These are phyloP conservation scores for Aschersonia sp. DNA, from an alignment of 2,329 filamentous ascomycete genomes.

Conservation along the genomic window DNA sequence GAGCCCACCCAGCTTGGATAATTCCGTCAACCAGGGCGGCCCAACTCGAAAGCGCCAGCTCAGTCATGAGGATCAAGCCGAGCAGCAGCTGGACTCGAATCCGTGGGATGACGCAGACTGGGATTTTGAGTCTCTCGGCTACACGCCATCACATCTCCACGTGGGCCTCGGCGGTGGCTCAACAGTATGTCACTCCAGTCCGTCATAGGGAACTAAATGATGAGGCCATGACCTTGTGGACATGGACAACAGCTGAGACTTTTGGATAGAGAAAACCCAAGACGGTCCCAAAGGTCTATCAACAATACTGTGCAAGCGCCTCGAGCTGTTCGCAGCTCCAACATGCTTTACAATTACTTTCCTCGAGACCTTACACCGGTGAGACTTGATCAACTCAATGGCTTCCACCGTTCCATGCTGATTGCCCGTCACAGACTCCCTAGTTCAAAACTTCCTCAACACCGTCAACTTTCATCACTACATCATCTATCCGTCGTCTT, in stretches of 20 bases:
- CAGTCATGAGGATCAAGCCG: slow-evolving; percentile 7
- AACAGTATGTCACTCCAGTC: neutral
- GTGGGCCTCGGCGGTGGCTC: slow-evolving; percentile 8
- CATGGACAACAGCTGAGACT: too few relatives aligned
- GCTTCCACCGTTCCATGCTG: neutral
- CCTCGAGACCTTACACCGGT: slow-evolving; percentile 20
- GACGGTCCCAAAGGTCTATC: slow-evolving; percentile 6
- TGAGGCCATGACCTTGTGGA: too few relatives aligned
- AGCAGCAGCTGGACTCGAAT: slow-evolving; percentile 8
- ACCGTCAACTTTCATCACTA: slow-evolving; percentile 24
- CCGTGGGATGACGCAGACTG: slow-evolving; percentile 12
- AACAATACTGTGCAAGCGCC: slow-evolving; percentile 7
- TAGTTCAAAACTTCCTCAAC: slow-evolving; percentile 22
- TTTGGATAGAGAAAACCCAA: slow-evolving; percentile 7
- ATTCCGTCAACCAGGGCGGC: slow-evolving; percentile 6
- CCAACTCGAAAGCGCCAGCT: slow-evolving; percentile 10
- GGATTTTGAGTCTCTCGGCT: slow-evolving; percentile 20
- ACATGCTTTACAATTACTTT: slow-evolving; percentile 16
- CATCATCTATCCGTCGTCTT: slow-evolving; percentile 19
- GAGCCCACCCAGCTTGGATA: slow-evolving; percentile 9
- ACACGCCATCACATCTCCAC: slow-evolving; percentile 18
- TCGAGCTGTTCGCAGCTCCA: slow-evolving; percentile 14
- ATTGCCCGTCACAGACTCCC: slow-evolving; percentile 12
- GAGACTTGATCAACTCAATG: slow-evolving; percentile 1
- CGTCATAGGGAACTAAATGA: neutral